phyloP scores from a whole-genome alignment of 2,329 filamentous ascomycete species.

The Colletotrichum abscissum region DNA sequence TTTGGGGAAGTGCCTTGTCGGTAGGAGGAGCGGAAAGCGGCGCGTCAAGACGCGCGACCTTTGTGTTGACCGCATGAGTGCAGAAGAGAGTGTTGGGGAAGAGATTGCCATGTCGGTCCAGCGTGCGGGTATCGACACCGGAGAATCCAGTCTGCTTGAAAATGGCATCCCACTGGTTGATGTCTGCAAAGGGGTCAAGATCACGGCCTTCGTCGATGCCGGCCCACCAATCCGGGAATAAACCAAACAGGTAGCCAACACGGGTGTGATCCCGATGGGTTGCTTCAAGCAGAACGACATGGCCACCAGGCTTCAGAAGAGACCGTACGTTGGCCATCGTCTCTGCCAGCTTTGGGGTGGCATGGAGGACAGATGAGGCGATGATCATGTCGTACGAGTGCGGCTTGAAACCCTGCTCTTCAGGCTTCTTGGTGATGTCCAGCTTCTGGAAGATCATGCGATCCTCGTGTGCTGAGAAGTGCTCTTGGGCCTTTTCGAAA shows the following conservation, averaged over 20 bases:
- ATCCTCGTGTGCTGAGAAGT: background rate
- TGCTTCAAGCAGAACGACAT: constrained; percentile 35
- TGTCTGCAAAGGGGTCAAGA: constrained; percentile 38
- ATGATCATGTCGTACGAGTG: constrained; percentile 44
- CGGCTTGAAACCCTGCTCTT: constrained; percentile 42
- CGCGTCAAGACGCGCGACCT: background rate
- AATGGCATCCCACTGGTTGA: constrained; percentile 42
- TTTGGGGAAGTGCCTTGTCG: background rate
- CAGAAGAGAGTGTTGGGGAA: constrained; percentile 19
- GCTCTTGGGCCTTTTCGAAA: constrained; percentile 40
- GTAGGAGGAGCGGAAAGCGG: background rate
- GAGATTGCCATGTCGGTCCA: background rate
- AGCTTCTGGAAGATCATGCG: constrained; percentile 37
- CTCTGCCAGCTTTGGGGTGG: constrained; percentile 38
- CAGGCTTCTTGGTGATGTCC: constrained; percentile 44
- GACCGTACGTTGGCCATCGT: constrained; percentile 39
- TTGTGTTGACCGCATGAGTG: background rate
- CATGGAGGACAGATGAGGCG: constrained; percentile 44
- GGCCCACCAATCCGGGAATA: constrained; percentile 46
- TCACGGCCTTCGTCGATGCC: constrained; percentile 39
- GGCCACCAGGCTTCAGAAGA: constrained; percentile 46
- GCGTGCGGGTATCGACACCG: background rate
- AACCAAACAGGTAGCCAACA: constrained; percentile 34
- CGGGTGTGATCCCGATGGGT: constrained; percentile 33
- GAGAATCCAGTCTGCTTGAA: constrained; percentile 42